Evolutionary conservation across 495 filamentous ascomycete genomes (phyloP).

Genomic region (Delitschia confertaspora): DNA sequence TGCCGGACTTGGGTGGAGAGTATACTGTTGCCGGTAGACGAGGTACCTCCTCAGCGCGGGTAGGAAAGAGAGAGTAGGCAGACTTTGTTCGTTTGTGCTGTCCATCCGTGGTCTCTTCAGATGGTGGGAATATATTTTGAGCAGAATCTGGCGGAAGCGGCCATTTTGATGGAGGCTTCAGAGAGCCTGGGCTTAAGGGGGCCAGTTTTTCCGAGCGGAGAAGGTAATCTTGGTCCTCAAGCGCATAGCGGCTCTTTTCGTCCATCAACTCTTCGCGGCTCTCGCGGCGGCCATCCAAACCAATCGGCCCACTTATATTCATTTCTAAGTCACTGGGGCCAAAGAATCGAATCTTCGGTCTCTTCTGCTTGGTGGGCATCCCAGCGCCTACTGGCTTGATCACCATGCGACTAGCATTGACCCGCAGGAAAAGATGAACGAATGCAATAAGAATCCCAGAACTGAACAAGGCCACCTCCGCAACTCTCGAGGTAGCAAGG

Average conservation of each 20-base stretch:
- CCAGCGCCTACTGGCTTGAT: conserved; percentile 21
- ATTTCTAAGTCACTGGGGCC: conserved; percentile 28
- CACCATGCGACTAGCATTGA: conserved; percentile 26
- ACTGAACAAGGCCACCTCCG: conserved; percentile 25
- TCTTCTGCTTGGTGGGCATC: conserved; percentile 10
- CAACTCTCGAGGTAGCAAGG: conserved; percentile 22
- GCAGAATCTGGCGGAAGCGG: conserved; percentile 25
- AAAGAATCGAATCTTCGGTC: conserved; percentile 25
- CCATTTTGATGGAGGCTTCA: conserved; percentile 23
- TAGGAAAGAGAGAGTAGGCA: conserved; percentile 28
- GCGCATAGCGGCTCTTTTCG: conserved; percentile 21
- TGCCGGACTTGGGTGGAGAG: conserved; percentile 17
- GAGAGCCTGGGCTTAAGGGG: conserved; percentile 13
- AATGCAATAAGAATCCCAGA: conserved; percentile 25
- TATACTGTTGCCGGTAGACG: conserved; percentile 28
- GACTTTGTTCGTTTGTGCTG: conserved; percentile 24
- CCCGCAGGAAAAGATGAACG: conserved; percentile 29
- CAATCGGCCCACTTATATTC: conserved; percentile 28
- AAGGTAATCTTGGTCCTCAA: conserved; percentile 19
- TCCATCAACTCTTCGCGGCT: conserved; percentile 23
- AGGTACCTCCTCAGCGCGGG: conserved; percentile 26
- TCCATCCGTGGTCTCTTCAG: conserved; percentile 5
- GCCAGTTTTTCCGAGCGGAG: conserved; percentile 6
- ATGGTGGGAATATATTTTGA: conserved; percentile 1
- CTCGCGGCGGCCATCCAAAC: conserved; percentile 16